Evolutionary conservation across 1,284 basidiomycete species (phyloP).

Genomic region (Papiliotrema terrestris): DNA sequence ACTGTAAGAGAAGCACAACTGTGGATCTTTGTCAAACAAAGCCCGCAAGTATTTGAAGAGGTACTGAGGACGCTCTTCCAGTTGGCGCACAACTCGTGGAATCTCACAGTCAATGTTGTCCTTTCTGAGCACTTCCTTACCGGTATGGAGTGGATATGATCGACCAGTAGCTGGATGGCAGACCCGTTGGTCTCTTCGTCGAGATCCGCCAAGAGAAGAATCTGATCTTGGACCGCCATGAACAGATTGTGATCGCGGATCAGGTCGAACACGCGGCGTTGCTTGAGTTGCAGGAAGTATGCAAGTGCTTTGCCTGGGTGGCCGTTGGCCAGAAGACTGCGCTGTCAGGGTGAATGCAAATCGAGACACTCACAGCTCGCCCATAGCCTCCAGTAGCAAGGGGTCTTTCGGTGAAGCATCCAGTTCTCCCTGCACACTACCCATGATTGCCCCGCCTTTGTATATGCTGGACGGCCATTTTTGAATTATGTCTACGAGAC

Average conservation of each 20-base stretch:
- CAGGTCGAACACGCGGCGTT: conserved; percentile 88
- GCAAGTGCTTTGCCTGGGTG: conserved; percentile 92
- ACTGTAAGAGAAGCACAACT: conserved; percentile 73
- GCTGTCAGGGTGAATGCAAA: conserved; percentile 35
- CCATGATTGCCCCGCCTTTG: conserved; percentile 77
- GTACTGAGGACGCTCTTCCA: conserved; percentile 71
- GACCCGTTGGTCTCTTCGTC: conserved; percentile 63
- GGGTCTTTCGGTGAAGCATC: conserved; percentile 60
- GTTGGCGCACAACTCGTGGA: conserved; percentile 79
- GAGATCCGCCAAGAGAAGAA: conserved; percentile 85
- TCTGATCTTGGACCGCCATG: conserved; percentile 91
- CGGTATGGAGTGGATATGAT: conserved; percentile 94
- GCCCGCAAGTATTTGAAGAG: conserved; percentile 92
- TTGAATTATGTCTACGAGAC: too few relatives aligned
- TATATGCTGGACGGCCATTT: conserved; percentile 88
- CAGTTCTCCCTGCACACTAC: conserved; percentile 79
- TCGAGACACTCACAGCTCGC: conserved; percentile 67
- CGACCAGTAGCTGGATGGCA: conserved; percentile 83
- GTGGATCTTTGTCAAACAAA: conserved; percentile 80
- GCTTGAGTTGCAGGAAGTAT: conserved; percentile 78
- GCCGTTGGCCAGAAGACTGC: conserved; percentile 62
- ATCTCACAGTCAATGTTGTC: conserved; percentile 55
- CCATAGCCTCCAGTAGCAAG: conserved; percentile 84
- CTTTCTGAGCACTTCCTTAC: conserved; percentile 53
- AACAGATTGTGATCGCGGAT: conserved; percentile 93